phyloP scores from a whole-genome alignment of 2,329 filamentous ascomycete species.

The Plectosphaerella cucumerina region DNA sequence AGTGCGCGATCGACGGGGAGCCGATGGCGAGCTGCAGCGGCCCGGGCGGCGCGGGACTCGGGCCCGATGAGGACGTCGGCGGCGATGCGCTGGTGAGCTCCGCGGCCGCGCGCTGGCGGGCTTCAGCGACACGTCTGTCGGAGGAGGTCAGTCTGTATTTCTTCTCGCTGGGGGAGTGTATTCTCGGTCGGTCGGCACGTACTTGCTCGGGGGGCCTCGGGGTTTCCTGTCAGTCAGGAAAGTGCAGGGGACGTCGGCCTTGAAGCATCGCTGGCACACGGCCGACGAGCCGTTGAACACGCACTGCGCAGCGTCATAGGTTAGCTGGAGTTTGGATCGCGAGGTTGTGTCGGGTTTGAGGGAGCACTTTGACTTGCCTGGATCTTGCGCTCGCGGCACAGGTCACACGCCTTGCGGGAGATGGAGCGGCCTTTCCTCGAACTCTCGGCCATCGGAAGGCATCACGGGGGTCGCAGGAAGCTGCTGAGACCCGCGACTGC shows the following conservation, averaged over 20 bases:
- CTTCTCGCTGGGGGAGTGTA: background rate
- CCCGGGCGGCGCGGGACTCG: background rate
- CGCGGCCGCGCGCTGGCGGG: background rate
- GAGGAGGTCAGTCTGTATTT: background rate
- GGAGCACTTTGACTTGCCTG: constrained; percentile 7
- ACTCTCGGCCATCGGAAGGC: constrained; percentile 3
- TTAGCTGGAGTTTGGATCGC: background rate
- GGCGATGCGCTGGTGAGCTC: background rate
- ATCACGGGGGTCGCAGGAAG: background rate
- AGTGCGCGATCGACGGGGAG: constrained; percentile 8
- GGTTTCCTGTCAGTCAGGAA: constrained; percentile 16
- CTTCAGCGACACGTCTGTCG: constrained; percentile 1
- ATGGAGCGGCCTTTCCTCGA: constrained; percentile 9
- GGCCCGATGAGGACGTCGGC: background rate
- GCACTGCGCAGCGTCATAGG: background rate
- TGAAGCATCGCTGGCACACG: constrained; percentile 12
- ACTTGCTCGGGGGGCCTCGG: constrained; percentile 16
- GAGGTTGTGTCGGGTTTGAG: too few species aligned
- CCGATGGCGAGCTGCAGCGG: constrained; percentile 6
- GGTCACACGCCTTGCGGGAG: constrained; percentile 15
- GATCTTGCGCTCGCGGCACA: constrained; percentile 15
- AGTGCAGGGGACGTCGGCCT: constrained; percentile 14
- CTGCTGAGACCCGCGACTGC: background rate
- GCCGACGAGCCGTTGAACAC: constrained; percentile 1
- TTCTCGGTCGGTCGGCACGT: background rate